phyloP scores from a whole-genome alignment of 2,329 filamentous ascomycete genomes.

The Alternaria ventricosa region DNA sequence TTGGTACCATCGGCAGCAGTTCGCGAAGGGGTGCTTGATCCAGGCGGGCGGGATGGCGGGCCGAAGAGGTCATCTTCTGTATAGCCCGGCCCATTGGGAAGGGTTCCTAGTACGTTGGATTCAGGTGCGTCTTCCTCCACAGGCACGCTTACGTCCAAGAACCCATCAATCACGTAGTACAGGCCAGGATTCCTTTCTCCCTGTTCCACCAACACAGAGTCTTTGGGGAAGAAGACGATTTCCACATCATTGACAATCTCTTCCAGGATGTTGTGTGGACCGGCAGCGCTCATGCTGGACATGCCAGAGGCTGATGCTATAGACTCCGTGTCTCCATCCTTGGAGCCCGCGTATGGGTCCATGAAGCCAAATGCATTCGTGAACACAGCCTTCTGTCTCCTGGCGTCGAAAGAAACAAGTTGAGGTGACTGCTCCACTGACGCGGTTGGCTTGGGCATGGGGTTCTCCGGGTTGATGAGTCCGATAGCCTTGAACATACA shows the following conservation, averaged over 20 bases:
- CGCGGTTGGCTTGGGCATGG: constrained; percentile 64
- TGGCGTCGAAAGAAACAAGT: constrained; percentile 82
- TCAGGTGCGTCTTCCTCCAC: constrained; percentile 65
- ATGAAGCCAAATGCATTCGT: constrained; percentile 92
- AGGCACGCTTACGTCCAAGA: constrained; percentile 90
- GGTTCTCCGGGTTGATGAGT: constrained; percentile 71
- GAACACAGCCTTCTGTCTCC: constrained; percentile 79
- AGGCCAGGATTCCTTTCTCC: constrained; percentile 95
- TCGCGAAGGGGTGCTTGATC: constrained; percentile 33
- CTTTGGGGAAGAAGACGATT: constrained; percentile 96
- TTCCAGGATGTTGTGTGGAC: constrained; percentile 70
- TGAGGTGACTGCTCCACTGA: constrained; percentile 87
- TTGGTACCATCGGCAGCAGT: constrained; percentile 42
- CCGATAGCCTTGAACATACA: constrained; percentile 97
- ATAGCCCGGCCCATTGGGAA: constrained; percentile 42
- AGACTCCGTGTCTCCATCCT: constrained; percentile 86
- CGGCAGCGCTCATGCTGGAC: constrained; percentile 61
- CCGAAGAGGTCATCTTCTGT: constrained; percentile 48
- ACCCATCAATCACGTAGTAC: constrained; percentile 98
- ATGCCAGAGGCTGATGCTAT: constrained; percentile 63
- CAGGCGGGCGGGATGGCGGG: constrained; percentile 32
- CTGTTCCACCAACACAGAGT: constrained; percentile 92
- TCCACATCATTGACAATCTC: constrained; percentile 93
- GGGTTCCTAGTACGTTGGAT: constrained; percentile 53
- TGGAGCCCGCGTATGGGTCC: constrained; percentile 77